Evolutionary conservation across 331 rosid genomes (phyloP).

Genomic region (Malus hybrid): DNA sequence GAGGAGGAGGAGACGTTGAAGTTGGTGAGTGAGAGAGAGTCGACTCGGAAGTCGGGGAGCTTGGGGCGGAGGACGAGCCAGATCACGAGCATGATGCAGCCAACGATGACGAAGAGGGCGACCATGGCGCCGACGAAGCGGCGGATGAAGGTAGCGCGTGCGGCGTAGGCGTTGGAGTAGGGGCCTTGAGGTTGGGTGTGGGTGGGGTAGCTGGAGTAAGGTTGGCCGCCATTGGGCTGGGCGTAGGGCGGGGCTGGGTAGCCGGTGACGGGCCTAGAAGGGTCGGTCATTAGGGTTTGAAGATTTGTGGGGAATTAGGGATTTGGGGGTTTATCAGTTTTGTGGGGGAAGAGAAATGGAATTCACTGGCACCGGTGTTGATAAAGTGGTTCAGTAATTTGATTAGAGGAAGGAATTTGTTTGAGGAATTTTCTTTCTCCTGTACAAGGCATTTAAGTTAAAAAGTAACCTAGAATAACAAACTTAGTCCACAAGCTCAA

Average conservation of each 20-base stretch:
- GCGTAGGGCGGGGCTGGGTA: slow-evolving; percentile 48
- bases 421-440: too few species aligned
- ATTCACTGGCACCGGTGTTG: too few species aligned
- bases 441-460: too few species aligned
- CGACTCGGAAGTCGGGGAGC: slow-evolving; percentile 48
- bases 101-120: slow-evolving; percentile 43
- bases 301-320: neutral
- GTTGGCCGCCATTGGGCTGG: slow-evolving; percentile 23
- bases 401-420: too few species aligned
- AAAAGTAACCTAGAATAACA: too few species aligned
- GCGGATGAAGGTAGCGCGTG: slow-evolving; percentile 56
- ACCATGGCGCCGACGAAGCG: slow-evolving; percentile 50
- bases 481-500: too few species aligned
- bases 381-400: too few species aligned
- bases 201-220: slow-evolving; percentile 30
- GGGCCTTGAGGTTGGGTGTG: slow-evolving; percentile 7
- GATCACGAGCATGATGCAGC: slow-evolving; percentile 38
- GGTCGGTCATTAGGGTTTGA: slow-evolving; percentile 39
- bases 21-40: slow-evolving; percentile 38
- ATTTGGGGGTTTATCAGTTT: neutral
- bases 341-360: neutral
- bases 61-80: slow-evolving; percentile 92
- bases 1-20: slow-evolving; percentile 41
- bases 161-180: neutral
- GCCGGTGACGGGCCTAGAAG: slow-evolving; percentile 75